Evolutionary conservation across 148 eudicot species (phyloP), one percentile per base, ranked within the genome.

Genomic region (Diospyros kaki): DNA sequence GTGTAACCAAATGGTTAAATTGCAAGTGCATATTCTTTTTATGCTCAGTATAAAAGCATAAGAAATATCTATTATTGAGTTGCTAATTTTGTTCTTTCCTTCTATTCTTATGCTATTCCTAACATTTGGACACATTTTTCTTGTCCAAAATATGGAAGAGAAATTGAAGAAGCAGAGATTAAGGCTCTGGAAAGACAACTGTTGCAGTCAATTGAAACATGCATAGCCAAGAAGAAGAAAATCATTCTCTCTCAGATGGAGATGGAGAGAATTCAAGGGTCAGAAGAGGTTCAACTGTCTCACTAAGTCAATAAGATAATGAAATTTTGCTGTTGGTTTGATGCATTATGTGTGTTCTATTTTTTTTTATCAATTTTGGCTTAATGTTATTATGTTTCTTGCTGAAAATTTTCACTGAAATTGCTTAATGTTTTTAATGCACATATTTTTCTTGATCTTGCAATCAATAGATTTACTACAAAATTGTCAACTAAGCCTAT

Each of bases 161-260:
- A 92, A 83, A 95, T 95, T 73, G 98, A 89, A 80, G 98, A 92
- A 87, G 81, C 87, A 73, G 98, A 95, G 68, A 89, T 95, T 77
- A 95, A 89, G 86, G 89, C 87, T 73, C 74, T 92, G 85, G 98
- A 95, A 83, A 89, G 98, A 81, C 98, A 95, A 82, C 85, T 94
- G 43, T 86, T 92, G 97, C 98, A 95, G 84, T 92, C 98, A 80
- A 89, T 95, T 73, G 98, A 95, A 83, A 89, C 97, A 55, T 92
- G 94, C 76, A 78, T 85, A 12, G 71, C 86, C 54, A 95, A 95
- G 89, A 95, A 92, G 66, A 95, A 95, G 92, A 95, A 82, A 84
- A 95, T 95, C 58, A 86, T 92, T 79, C 94, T 95, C 80, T 83
- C 77, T 83, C 89, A 85, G 76, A 90, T 86, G 89, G 97, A 92